Base-by-base conservation (phyloP, 441 rosid species). In the Corymbia citriodora region DNA sequence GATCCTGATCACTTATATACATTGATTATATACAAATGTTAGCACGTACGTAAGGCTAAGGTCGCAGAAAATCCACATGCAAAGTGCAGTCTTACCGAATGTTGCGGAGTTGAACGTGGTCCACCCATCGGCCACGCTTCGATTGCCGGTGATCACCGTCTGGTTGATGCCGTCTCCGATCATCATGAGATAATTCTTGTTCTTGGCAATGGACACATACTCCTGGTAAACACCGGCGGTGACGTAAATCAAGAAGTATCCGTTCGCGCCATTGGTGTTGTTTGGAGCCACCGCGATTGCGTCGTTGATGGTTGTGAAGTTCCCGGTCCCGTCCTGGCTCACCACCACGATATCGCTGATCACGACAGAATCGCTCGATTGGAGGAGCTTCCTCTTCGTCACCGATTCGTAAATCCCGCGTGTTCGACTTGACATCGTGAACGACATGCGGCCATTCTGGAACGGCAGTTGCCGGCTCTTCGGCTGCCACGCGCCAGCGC, bases 21-120 rank as follows among this genome's bases (percentile, higher is more conserved):
- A 68, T 68, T 31, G 31, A 8, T 68, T 8, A 68, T 8, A 68
- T 68, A 68, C 3, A 55, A 19, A 55, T 55, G 9, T 40, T 31
- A 68, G 79, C 9, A 7, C 50, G 23, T 82, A 40, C 14, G 90
- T 57, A 70, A 59, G 4, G 52, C 70, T 70, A 82, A 87, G 17
- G 79, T 87, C 49, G 79, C 49, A 12, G n/a, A 29, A 53, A 36
- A 36, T 36, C 55, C n/a, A 68, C 9, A 83, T 19, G 33, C 2
- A 31, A 29, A 12, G 65, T 31, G 15, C 9, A 6, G n/a, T 50
- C 91, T 90, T 36, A 90, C 91, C 87, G 25, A 88, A 91, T 57
- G 98, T 96, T 31, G 99, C 98, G 55, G 99, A 98, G 89, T 97
- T 95, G 92, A 97, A 98, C 40, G 99, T 98, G 65, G 98, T 96